A percentile compares a stretch with the other conserved stretches of the same genome.
Conservation (phyloP, 1,139 yeast species). For the Diutina rugosa region DNA sequence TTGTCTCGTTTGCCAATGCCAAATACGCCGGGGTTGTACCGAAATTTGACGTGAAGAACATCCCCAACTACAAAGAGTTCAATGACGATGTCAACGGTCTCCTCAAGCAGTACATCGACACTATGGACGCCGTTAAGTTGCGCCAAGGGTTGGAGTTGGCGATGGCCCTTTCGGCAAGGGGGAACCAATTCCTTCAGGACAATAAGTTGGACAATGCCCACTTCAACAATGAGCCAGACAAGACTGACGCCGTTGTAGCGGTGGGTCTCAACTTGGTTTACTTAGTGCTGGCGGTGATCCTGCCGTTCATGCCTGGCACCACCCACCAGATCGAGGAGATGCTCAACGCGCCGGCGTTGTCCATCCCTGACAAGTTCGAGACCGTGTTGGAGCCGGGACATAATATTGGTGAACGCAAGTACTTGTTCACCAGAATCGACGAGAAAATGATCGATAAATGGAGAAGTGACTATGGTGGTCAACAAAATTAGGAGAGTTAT, state of each 20-base stretch:
- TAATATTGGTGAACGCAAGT: constrained; percentile 81
- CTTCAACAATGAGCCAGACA: constrained; percentile 61
- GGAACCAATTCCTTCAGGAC: constrained; percentile 90
- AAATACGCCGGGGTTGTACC: constrained; percentile 91
- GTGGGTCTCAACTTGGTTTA: constrained; percentile 84
- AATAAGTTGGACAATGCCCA: constrained; percentile 86
- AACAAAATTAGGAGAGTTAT: constrained; percentile 18
- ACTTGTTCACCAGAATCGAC: constrained; percentile 84
- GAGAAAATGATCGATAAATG: constrained; percentile 79
- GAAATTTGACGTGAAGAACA: constrained; percentile 29
- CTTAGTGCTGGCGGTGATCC: constrained; percentile 63
- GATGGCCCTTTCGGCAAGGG: constrained; percentile 85
- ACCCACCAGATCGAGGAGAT: constrained; percentile 57
- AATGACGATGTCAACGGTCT: constrained; percentile 49
- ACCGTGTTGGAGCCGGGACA: constrained; percentile 68
- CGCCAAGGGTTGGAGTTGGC: constrained; percentile 86
- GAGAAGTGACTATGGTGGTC: constrained; percentile 79
- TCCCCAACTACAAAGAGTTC: constrained; percentile 38
- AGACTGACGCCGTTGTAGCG: constrained; percentile 86
- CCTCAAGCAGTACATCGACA: constrained; percentile 46
- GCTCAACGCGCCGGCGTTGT: constrained; percentile 69
- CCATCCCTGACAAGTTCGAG: constrained; percentile 66
- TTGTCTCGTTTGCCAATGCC: constrained; percentile 79
- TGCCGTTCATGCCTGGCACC: constrained; percentile 89
- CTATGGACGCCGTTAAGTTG: constrained; percentile 69